Percentiles rank a stretch among this genome's conserved stretches.
Evolutionary conservation across 2,329 filamentous ascomycete species (phyloP).

Genomic region (Colletotrichum sp.): DNA sequence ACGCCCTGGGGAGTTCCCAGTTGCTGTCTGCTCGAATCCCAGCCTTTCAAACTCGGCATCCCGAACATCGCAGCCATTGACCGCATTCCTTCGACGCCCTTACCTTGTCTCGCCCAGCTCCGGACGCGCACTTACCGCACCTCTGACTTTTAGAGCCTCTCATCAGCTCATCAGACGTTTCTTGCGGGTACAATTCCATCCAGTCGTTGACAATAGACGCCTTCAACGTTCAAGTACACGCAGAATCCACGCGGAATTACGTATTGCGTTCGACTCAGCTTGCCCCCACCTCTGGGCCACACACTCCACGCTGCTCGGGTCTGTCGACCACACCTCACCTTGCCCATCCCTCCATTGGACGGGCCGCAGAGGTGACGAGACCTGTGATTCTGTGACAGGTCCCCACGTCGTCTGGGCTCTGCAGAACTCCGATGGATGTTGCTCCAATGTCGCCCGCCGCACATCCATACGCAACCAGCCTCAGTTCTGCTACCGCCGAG

Average conservation of each 20-base stretch:
- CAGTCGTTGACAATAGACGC: background rate
- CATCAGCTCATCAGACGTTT: background rate
- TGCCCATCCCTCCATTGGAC: background rate
- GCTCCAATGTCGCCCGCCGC: background rate
- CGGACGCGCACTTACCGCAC: background rate
- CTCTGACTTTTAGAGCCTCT: background rate
- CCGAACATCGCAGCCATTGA: background rate
- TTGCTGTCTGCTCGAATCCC: background rate
- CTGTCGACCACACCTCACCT: background rate
- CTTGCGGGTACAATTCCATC: background rate
- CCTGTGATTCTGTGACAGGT: background rate
- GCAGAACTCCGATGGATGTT: background rate
- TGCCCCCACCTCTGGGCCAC: constrained; percentile 7
- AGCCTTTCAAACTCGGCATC: background rate
- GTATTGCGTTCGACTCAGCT: constrained; percentile 3
- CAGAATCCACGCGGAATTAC: background rate
- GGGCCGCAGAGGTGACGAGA: background rate
- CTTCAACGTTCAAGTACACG: background rate
- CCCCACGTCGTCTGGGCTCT: background rate
- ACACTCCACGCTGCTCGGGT: background rate
- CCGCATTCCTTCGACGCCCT: background rate
- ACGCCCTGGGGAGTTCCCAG: background rate
- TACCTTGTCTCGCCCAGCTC: background rate
- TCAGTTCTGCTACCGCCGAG: background rate
- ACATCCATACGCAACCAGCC: background rate